Evolutionary conservation across 768 basidiomycete genomes (phyloP).

Genomic region (Cystoderma amianthinum): DNA sequence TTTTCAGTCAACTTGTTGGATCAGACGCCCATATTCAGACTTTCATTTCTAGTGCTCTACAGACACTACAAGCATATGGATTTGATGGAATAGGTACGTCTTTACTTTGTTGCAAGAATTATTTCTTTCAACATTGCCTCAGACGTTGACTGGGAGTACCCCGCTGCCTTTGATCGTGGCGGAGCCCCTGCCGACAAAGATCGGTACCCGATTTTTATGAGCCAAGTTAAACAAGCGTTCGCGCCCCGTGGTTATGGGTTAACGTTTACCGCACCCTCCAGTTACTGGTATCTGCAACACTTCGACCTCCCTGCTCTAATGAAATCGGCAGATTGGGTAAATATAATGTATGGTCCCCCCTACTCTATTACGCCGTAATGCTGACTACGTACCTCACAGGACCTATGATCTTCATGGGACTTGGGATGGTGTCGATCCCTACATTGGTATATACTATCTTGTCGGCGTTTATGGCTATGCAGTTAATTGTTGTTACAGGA

Average conservation of each 20-base stretch:
- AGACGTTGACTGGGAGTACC: conserved; percentile 12
- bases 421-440: conserved; percentile 14
- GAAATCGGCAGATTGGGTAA: conserved; percentile 13
- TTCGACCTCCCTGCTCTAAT: conserved; percentile 16
- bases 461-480: conserved; percentile 10
- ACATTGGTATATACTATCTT: conserved; percentile 10
- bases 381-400: conserved; percentile 7
- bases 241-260: conserved; percentile 12
- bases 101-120: too few species aligned
- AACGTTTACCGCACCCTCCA: conserved; percentile 17
- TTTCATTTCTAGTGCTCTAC: conserved; percentile 12
- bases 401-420: conserved; percentile 21
- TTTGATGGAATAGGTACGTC: conserved; percentile 22
- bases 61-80: conserved; percentile 13
- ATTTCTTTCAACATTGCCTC: too few species aligned
- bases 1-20: conserved; percentile 14
- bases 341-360: conserved; percentile 4
- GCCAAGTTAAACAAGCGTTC: conserved; percentile 12
- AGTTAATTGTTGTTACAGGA: conserved; percentile 8
- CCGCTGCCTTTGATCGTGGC: conserved; percentile 15
- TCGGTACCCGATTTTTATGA: conserved; percentile 15
- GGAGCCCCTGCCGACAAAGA: conserved; percentile 14
- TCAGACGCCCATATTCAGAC: conserved; percentile 8
- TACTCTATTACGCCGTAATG: neutral
- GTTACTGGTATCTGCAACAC: conserved; percentile 21